Percentiles rank a stretch among this genome's conserved stretches.
Conservation (phyloP, 768 basidiomycete genomes). For the Rhodocollybia butyracea region DNA sequence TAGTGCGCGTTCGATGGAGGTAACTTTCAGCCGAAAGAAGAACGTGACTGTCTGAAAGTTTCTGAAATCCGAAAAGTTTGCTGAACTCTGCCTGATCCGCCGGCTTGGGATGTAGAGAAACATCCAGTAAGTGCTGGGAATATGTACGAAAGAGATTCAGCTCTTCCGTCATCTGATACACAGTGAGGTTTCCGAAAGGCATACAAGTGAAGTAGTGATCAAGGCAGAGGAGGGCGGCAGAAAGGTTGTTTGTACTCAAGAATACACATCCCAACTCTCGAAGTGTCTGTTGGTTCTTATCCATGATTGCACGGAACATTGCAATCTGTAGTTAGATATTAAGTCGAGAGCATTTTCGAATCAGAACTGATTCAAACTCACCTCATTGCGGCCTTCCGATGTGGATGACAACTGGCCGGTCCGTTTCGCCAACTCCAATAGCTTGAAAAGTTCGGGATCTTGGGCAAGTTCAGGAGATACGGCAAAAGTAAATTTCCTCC, state of each 20-base stretch:
- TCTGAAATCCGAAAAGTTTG: conserved; percentile 32
- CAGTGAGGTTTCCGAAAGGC: conserved; percentile 18
- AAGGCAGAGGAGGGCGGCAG: conserved; percentile 40
- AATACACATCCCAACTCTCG: conserved; percentile 29
- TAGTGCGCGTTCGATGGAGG: not conserved
- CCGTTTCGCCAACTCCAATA: conserved; percentile 23
- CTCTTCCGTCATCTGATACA: conserved; percentile 23
- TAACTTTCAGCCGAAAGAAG: conserved; percentile 7
- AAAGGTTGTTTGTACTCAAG: conserved; percentile 10
- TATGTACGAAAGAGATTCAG: conserved; percentile 35
- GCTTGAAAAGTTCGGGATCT: conserved; percentile 13
- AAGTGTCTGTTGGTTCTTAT: conserved; percentile 23
- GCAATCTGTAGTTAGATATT: conserved; percentile 12
- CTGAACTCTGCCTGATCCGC: conserved; percentile 17
- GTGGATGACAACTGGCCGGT: conserved; percentile 9
- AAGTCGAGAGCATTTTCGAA: not conserved
- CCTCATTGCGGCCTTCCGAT: conserved; percentile 1
- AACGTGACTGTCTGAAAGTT: conserved; percentile 24
- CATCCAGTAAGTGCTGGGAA: conserved; percentile 24
- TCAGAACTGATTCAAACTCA: not conserved
- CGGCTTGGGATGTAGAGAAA: conserved; percentile 27
- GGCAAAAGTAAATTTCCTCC: conserved; percentile 44
- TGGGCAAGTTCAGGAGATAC: conserved; percentile 11
- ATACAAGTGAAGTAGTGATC: conserved; percentile 36
- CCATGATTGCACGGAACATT: conserved; percentile 26